A percentile compares a stretch with the other conserved stretches of the same genome.
Conservation (phyloP, 345 rosid species). For the Melastoma malabathricum region DNA sequence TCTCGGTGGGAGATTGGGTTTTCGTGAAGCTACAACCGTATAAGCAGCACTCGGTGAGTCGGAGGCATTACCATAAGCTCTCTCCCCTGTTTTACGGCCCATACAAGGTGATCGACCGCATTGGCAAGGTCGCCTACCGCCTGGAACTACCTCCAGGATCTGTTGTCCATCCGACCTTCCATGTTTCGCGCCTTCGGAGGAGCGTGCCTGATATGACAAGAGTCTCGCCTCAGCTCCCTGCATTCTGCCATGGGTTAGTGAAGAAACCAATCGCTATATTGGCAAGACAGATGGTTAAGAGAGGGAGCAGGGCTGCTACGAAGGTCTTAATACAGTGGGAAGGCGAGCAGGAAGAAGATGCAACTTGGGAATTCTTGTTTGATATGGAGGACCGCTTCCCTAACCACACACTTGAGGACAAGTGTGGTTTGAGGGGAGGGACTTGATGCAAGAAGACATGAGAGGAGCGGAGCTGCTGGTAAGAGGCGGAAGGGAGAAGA, state of each 20-base stretch:
- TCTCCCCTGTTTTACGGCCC: constrained; percentile 1
- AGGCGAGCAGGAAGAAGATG: not conserved
- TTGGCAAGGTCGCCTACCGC: not conserved
- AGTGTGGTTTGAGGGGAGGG: too few species aligned
- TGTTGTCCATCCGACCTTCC: not conserved
- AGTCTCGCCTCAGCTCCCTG: not conserved
- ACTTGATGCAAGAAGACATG: too few species aligned
- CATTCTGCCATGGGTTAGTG: not conserved
- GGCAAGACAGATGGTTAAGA: not conserved
- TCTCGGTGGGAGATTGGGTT: too few species aligned
- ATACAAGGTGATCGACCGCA: not conserved
- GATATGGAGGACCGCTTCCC: not conserved
- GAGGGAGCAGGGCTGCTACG: not conserved
- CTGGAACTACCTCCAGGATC: not conserved
- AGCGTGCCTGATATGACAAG: not conserved
- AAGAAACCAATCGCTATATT: not conserved
- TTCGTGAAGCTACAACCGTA: too few species aligned
- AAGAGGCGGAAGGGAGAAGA: too few species aligned
- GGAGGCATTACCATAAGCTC: not conserved
- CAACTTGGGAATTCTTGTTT: not conserved
- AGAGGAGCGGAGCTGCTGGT: too few species aligned
- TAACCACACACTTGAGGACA: too few species aligned
- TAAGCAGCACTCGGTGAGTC: too few species aligned
- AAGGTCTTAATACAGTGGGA: not conserved
- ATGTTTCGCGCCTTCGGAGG: not conserved